phyloP scores from a whole-genome alignment of 2,329 filamentous ascomycete species.

The Coniochaeta sp. region DNA sequence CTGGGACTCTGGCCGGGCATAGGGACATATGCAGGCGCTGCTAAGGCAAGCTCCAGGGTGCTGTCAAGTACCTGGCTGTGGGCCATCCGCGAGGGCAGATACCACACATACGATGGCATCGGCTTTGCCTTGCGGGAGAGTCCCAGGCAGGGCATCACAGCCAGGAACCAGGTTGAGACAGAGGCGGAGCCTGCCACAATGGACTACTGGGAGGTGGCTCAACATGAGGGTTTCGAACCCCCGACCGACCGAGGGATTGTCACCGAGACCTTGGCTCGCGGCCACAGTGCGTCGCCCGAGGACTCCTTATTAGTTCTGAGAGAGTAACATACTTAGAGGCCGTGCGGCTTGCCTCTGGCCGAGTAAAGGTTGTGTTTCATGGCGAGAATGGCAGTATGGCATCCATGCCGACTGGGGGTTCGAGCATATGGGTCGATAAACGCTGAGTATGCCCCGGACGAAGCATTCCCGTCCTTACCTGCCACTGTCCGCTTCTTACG shows the following conservation, averaged over 20 bases:
- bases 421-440: not conserved
- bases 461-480: not conserved
- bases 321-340: not conserved
- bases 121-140: not conserved
- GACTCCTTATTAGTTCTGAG: not conserved
- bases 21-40: not conserved
- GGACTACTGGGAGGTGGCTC: slow-evolving; percentile 1
- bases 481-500: not conserved
- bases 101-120: slow-evolving; percentile 2
- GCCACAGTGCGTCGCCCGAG: not conserved
- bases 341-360: not conserved
- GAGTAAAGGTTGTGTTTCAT: not conserved
- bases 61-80: not conserved
- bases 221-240: slow-evolving; percentile 2
- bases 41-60: not conserved
- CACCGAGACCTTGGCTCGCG: not conserved
- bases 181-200: not conserved
- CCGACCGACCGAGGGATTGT: not conserved
- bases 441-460: not conserved
- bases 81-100: not conserved
- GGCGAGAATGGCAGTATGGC: not conserved
- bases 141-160: not conserved
- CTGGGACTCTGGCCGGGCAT: not conserved
- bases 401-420: not conserved
- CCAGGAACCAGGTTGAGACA: not conserved